Evolutionary conservation across 2,329 filamentous ascomycete species (phyloP).

Genomic region (Fusarium piperis): DNA sequence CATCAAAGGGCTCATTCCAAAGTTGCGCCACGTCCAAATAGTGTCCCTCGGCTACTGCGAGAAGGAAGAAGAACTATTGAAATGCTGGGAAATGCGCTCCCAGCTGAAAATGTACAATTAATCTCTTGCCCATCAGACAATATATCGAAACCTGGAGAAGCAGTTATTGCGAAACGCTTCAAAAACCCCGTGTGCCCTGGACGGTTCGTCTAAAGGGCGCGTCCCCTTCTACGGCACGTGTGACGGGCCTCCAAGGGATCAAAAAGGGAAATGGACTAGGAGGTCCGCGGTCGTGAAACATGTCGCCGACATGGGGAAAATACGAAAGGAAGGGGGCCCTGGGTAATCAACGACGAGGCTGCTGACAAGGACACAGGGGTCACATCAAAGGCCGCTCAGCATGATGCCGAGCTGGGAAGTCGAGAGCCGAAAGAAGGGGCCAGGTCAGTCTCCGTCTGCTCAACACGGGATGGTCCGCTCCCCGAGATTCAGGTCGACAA

Average conservation of each 20-base stretch:
- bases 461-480: slow-evolving; percentile 38
- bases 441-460: slow-evolving; percentile 8
- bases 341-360: slow-evolving; percentile 4
- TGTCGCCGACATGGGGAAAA: slow-evolving; percentile 41
- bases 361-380: slow-evolving; percentile 17
- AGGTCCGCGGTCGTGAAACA: slow-evolving; percentile 39
- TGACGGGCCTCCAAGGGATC: background rate
- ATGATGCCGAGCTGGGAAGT: slow-evolving; percentile 21
- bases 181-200: background rate
- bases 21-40: slow-evolving; percentile 2
- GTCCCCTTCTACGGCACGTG: slow-evolving; percentile 37
- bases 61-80: background rate
- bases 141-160: slow-evolving; percentile 1
- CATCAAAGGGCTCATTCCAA: slow-evolving; percentile 29
- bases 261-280: slow-evolving; percentile 24
- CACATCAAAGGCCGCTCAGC: slow-evolving; percentile 11
- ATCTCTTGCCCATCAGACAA: background rate
- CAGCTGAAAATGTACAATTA: background rate
- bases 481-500: slow-evolving; percentile 35
- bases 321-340: slow-evolving; percentile 38
- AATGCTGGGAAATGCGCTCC: background rate
- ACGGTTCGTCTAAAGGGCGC: slow-evolving; percentile 25
- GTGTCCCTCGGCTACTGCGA: background rate
- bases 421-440: slow-evolving; percentile 29
- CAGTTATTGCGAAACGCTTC: background rate